phyloP scores from a whole-genome alignment of 164 flowering plant genomes.

The Sextonia rubra region DNA sequence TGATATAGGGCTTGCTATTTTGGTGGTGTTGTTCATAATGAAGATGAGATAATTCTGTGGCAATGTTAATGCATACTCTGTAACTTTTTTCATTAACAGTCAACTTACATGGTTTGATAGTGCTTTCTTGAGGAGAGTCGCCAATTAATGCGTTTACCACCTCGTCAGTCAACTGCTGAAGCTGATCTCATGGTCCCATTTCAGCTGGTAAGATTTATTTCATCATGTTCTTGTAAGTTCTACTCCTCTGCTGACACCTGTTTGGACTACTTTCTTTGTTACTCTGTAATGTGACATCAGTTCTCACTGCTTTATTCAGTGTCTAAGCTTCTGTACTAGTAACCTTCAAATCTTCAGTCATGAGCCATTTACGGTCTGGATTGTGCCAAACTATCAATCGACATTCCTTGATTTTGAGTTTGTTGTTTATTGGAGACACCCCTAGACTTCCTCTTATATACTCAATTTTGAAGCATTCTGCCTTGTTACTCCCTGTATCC shows the following conservation, averaged over 20 bases:
- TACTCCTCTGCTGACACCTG: not conserved
- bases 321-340: too few relatives aligned
- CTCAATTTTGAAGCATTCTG: too few relatives aligned
- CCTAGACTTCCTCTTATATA: too few relatives aligned
- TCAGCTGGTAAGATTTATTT: constrained; percentile 56
- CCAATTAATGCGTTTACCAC: constrained; percentile 88
- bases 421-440: too few relatives aligned
- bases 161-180: constrained; percentile 96
- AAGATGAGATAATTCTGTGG: not conserved
- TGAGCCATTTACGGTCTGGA: too few relatives aligned
- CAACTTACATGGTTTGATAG: constrained; percentile 33
- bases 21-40: not conserved
- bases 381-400: too few relatives aligned
- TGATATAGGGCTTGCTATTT: not conserved
- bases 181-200: constrained; percentile 98
- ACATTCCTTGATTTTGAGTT: too few relatives aligned
- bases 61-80: not conserved
- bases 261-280: not conserved
- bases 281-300: not conserved
- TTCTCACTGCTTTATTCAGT: too few relatives aligned
- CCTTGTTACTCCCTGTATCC: too few relatives aligned
- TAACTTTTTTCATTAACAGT: not conserved
- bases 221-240: not conserved
- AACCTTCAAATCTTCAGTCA: too few relatives aligned
- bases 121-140: constrained; percentile 99